Conservation (phyloP, 352 stramenopile species). For the Phytophthora brassicae region DNA sequence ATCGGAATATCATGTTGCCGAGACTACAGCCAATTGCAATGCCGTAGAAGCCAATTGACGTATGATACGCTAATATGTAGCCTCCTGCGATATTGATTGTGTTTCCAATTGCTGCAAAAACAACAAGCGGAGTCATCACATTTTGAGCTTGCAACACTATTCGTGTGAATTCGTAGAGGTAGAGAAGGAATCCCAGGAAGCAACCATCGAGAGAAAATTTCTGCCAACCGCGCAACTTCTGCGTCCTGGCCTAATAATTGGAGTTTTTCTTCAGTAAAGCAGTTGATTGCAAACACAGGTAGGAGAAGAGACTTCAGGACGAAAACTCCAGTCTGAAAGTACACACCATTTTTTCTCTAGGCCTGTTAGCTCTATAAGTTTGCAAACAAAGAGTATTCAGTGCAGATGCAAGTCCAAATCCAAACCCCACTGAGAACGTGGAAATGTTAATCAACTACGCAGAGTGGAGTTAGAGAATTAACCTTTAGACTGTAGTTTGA, state of each 20-base stretch:
- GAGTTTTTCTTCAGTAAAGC: constrained; percentile 44
- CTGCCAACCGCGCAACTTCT: constrained; percentile 50
- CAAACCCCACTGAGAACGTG: constrained; percentile 53
- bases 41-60: constrained; percentile 60
- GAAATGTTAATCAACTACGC: constrained; percentile 62
- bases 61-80: constrained; percentile 70
- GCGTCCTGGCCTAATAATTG: constrained; percentile 39
- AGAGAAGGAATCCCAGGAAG: constrained; percentile 64
- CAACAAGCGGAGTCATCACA: constrained; percentile 68
- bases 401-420: constrained; percentile 62
- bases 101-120: constrained; percentile 59
- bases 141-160: constrained; percentile 77
- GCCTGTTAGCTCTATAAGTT: constrained; percentile 56
- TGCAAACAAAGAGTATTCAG: constrained; percentile 79
- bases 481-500: neutral
- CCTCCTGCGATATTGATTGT: constrained; percentile 61
- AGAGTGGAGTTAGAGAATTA: neutral
- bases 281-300: constrained; percentile 55
- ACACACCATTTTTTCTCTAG: constrained; percentile 70
- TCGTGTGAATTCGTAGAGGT: constrained; percentile 73
- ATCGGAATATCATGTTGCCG: constrained; percentile 47
- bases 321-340: constrained; percentile 66
- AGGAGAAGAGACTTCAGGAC: constrained; percentile 45
- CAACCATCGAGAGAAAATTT: constrained; percentile 55
- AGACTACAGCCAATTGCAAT: constrained; percentile 60